Percentiles rank a stretch among this genome's conserved stretches.
Evolutionary conservation across 441 rosid genomes (phyloP).

Genomic region (Populus hybrid): DNA sequence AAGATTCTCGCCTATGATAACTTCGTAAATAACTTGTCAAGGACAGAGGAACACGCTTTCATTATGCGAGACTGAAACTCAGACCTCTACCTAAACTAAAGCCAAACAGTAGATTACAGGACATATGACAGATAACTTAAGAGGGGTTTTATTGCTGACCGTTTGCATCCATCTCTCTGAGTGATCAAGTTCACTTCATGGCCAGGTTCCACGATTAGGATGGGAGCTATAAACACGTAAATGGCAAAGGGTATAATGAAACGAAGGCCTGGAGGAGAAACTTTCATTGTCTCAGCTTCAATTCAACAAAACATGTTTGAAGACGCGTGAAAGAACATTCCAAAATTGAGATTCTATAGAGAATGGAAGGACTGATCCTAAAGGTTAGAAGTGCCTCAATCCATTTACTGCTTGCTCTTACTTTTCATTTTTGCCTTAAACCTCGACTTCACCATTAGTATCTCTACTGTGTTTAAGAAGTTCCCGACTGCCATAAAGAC

Average conservation of each 20-base stretch:
- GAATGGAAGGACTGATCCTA: constrained; percentile 13
- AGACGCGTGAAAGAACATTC: constrained; percentile 1
- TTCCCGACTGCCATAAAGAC: constrained; percentile 92
- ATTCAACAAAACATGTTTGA: constrained; percentile 20
- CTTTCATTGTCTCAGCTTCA: constrained; percentile 31
- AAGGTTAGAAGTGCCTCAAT: constrained; percentile 26
- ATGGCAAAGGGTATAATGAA: background rate
- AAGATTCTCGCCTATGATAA: background rate
- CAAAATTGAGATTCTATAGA: constrained; percentile 30
- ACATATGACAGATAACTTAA: background rate
- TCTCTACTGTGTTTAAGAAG: constrained; percentile 80
- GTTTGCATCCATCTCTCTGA: background rate
- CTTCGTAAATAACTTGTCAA: background rate
- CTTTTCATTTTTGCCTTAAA: constrained; percentile 96
- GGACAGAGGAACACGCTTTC: background rate
- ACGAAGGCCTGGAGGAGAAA: background rate
- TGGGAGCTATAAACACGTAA: background rate
- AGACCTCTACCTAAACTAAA: background rate
- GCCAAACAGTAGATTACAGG: background rate
- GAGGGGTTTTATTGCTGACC: background rate
- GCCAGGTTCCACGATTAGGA: background rate
- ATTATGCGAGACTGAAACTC: background rate
- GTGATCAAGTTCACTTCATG: background rate
- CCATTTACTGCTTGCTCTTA: constrained; percentile 68
- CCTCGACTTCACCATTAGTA: constrained; percentile 83